Evolutionary conservation across 257 asterid genomes (phyloP).

Genomic region (Penstemon newberryi): DNA sequence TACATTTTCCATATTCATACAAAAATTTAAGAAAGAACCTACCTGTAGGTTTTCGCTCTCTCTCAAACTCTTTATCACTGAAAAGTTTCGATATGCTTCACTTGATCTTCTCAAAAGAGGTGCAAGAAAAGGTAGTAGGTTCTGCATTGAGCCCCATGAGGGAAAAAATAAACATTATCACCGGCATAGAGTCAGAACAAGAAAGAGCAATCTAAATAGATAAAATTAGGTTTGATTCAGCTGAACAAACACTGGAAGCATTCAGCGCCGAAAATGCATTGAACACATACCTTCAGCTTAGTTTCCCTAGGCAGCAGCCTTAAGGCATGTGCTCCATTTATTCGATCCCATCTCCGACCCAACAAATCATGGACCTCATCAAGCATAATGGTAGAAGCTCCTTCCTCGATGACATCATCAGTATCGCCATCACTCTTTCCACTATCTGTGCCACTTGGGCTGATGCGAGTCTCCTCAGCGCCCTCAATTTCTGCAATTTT

Average conservation of each 20-base stretch:
- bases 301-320: conserved; percentile 90
- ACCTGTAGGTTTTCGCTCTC: conserved; percentile 96
- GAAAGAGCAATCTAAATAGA: conserved; percentile 7
- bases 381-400: conserved; percentile 71
- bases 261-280: conserved; percentile 1
- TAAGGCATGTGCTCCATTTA: conserved; percentile 93
- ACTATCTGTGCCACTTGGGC: conserved; percentile 85
- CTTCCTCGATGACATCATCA: conserved; percentile 70
- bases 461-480: conserved; percentile 72
- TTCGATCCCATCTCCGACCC: conserved; percentile 92
- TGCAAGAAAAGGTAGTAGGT: conserved; percentile 86
- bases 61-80: conserved; percentile 86
- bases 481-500: conserved; percentile 88
- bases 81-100: conserved; percentile 80
- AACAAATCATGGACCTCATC: conserved; percentile 90
- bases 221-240: conserved; percentile 16
- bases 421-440: conserved; percentile 90
- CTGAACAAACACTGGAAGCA: conserved; percentile 10
- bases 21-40: conserved; percentile 26
- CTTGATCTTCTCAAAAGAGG: conserved; percentile 92
- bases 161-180: conserved; percentile 15
- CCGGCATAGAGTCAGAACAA: not conserved
- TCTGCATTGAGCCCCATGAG: conserved; percentile 51
- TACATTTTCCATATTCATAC: conserved; percentile 8
- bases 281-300: conserved; percentile 64